Base-by-base conservation (phyloP, 2,329 filamentous ascomycete species). In the Colletotrichum siamense region DNA sequence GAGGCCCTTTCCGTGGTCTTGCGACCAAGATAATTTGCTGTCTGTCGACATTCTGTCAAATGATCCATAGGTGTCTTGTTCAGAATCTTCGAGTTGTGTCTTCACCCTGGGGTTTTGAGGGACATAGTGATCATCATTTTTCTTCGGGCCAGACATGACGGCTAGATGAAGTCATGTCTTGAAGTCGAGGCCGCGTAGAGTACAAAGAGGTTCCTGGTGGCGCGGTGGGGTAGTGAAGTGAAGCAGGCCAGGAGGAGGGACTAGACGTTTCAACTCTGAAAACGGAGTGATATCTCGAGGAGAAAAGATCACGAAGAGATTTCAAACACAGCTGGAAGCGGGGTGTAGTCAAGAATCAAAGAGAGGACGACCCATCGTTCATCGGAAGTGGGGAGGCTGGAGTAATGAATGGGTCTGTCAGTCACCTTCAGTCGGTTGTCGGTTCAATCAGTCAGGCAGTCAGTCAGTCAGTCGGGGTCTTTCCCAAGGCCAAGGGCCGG, bases 21-120 rank as follows among this genome's bases (percentile, higher is more conserved):
- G 63, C 74, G 75, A 78, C 77, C 79, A 83, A 77, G 32, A 79
- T 73, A 61, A 77, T 75, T 59, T 77, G 70, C 78, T 72, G 15
- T 79, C 81, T 32, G 81, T 62, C 6, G 82, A 79, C 28, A 83
- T 79, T 28, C 78, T 78, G 18, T 79, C 82, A 16, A 81, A 79
- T 32, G 79, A 75, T 28, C 82, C 79, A 30, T 80, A 78, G 16
- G 80, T 70, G 59, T 79, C 76, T 36, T 80, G 77, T 34, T 81
- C 57, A 18, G 77, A 77, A 39, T 80, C 77, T 36, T 82, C 79
- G 16, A 79, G 75, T 55, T 63, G 68, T 36, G 77, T 65, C 71
- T 82, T 83, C 26, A 71, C 73, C 26, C 67, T 55, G 12, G 79
- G 76, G n/a, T 71, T 79, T 52, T 79, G 79, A 18, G 79, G 80